These are phyloP conservation scores for Cordyceps tenuipes DNA, from an alignment of 2,329 filamentous ascomycete species.

Conservation along the genomic window DNA sequence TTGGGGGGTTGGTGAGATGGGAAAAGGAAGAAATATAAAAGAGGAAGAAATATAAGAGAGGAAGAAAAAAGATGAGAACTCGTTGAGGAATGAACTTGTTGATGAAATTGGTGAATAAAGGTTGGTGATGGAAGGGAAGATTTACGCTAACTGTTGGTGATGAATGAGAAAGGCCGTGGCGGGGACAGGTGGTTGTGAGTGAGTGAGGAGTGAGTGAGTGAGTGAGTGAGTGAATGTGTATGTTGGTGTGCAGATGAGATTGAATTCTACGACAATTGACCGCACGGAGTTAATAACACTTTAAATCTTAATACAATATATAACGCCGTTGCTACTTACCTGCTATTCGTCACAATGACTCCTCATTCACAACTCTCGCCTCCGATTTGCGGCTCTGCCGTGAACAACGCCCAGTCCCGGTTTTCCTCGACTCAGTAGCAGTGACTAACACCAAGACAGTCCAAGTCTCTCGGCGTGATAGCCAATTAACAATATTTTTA, in stretches of 20 bases:
- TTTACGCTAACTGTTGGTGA: neutral
- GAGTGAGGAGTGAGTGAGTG: no score
- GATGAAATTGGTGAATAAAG: neutral
- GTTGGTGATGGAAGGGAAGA: neutral
- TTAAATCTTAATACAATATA: no score
- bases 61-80: neutral
- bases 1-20: neutral
- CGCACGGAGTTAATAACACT: no score
- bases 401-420: neutral
- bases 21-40: neutral
- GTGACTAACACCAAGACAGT: neutral
- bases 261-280: no score
- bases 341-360: neutral
- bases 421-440: neutral
- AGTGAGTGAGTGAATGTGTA: no score
- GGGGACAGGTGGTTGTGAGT: neutral
- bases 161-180: neutral
- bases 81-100: neutral
- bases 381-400: conserved; percentile 7
- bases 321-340: neutral
- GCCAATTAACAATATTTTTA: neutral
- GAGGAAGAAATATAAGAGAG: no score
- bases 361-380: neutral
- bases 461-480: neutral
- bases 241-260: no score